These are phyloP conservation scores for Boletus sp. DNA, from an alignment of 768 basidiomycete genomes.

Conservation along the genomic window DNA sequence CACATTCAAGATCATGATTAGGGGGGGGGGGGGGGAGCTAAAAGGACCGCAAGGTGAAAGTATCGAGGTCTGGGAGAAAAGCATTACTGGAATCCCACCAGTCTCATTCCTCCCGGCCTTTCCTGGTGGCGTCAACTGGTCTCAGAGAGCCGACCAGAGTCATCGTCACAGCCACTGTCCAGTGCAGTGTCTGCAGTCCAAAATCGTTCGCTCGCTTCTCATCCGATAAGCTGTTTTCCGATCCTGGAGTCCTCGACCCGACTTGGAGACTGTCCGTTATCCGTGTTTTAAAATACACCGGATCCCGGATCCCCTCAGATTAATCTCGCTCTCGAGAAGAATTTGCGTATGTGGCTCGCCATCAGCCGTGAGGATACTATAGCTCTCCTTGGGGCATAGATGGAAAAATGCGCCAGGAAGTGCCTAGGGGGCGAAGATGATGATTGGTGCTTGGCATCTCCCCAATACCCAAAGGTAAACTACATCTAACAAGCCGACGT, in stretches of 20 bases:
- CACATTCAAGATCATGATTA: not conserved
- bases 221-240: not conserved
- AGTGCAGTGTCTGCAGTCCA: not conserved
- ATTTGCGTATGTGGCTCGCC: not conserved
- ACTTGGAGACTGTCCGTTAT: too few species aligned
- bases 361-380: too few species aligned
- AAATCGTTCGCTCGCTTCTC: not conserved
- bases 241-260: not conserved
- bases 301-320: not conserved
- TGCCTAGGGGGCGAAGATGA: not conserved
- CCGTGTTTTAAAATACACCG: not conserved
- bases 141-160: too few species aligned
- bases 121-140: too few species aligned
- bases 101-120: too few species aligned
- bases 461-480: not conserved
- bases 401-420: not conserved
- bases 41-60: not conserved
- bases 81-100: not conserved
- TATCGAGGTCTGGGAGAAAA: not conserved
- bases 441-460: not conserved
- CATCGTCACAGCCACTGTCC: not conserved
- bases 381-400: not conserved
- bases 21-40: not conserved
- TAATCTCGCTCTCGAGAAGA: not conserved
- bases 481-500: too few species aligned